phyloP scores from a whole-genome alignment of 2,329 filamentous ascomycete species.

The Aureobasidium sp. region DNA sequence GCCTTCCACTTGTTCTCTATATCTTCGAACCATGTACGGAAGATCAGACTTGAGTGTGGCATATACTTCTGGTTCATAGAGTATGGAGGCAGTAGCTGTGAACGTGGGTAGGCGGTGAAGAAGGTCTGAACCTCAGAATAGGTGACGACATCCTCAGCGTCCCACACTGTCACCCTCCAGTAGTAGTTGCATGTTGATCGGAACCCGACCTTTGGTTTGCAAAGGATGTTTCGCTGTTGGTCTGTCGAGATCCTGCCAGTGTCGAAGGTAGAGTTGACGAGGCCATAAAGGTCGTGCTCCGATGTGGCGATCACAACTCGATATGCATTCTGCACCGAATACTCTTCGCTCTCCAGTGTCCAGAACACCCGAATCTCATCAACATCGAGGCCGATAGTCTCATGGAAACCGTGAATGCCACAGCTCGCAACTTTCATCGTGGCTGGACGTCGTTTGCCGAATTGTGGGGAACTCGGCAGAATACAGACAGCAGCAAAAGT shows the following conservation, averaged over 20 bases:
- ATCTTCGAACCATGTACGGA: constrained; percentile 48
- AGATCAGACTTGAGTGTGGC: constrained; percentile 47
- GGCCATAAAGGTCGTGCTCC: too few species aligned
- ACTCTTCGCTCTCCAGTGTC: constrained; percentile 34
- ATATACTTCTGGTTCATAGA: constrained; percentile 48
- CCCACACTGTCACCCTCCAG: constrained; percentile 44
- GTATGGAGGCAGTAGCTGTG: constrained; percentile 41
- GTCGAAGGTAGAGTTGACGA: constrained; percentile 26
- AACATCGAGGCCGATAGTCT: constrained; percentile 44
- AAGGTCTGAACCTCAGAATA: constrained; percentile 39
- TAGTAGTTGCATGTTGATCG: constrained; percentile 40
- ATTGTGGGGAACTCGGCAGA: not conserved
- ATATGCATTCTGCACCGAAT: constrained; percentile 39
- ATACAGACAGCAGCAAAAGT: not conserved
- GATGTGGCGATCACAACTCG: constrained; percentile 27
- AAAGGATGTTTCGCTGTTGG: constrained; percentile 34
- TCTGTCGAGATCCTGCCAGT: constrained; percentile 28
- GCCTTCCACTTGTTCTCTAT: constrained; percentile 45
- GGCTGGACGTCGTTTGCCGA: not conserved
- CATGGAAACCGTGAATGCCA: constrained; percentile 45
- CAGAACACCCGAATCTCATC: constrained; percentile 43
- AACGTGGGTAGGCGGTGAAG: constrained; percentile 45
- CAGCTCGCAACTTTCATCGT: constrained; percentile 32
- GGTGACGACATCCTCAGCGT: constrained; percentile 33
- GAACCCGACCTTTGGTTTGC: constrained; percentile 38